Base-by-base conservation (phyloP, 2,329 filamentous ascomycete species). In the Zymoseptoria tritici region DNA sequence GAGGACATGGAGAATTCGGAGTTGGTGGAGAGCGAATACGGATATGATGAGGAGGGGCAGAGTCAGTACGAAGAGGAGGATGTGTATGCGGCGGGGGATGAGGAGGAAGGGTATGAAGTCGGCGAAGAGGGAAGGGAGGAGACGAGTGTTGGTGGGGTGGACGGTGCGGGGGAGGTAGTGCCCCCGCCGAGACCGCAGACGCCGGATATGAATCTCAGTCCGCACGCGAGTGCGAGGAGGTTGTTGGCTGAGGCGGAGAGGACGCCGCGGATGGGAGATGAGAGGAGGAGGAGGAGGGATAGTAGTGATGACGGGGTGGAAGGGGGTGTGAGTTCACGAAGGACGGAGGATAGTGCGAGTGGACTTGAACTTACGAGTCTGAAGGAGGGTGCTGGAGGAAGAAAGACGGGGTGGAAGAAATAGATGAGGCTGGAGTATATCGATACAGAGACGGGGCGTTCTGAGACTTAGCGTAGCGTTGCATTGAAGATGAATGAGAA, bases 91-190 rank as follows among this genome's bases (percentile, higher is more conserved):
- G 31, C 49, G n/a, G 54, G 49, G 31, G 36, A 56, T 29, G 36
- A 49, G 19, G 42, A 24, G 16, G 54, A 22, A 7, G 36, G 36
- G 36, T 13, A 42, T 9, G 36, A 42, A 2, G 36, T 13, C 11
- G 36, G 36, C 3, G 36, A 42, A 42, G 36, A 42, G 11, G 9
- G 21, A 2, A 21, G 42, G 36, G 54, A 46, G 54, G 55, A 61
- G 56, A 51, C 57, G 57, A 51, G 55, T 52, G 54, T 52, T 57
- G 58, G 55, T 52, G 52, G 55, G 56, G 52, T 49, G 52, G 59
- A 49, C 26, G 61, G 57, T 56, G 49, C 49, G 61, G 62, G 53
- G 60, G 57, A 50, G 52, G 60, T 60, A 60, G 21, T 49, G 4
- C 26, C 26, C 7, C 26, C 26, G 26, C 54, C 31, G 16, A 56